A percentile compares a stretch with the other conserved stretches of the same genome.
These are phyloP conservation scores for Mycena amicta DNA, from an alignment of 768 basidiomycete species.

Conservation along the genomic window DNA sequence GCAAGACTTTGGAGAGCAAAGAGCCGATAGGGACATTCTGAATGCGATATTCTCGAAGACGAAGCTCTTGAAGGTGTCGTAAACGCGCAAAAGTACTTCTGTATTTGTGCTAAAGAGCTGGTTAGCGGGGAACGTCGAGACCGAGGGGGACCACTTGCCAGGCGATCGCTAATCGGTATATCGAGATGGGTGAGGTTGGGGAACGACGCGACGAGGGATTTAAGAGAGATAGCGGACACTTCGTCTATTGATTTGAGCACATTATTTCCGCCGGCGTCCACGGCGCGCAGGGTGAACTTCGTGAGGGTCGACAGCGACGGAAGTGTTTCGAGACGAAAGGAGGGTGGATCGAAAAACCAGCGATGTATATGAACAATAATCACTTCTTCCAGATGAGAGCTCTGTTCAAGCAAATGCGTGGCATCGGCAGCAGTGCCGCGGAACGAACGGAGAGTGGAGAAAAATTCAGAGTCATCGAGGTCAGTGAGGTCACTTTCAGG, in stretches of 20 bases:
- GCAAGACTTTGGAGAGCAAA: background rate
- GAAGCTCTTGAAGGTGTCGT: background rate
- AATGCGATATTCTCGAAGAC: background rate
- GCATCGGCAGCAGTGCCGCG: background rate
- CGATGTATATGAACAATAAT: background rate
- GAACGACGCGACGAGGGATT: conserved; percentile 7
- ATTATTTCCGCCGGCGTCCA: background rate
- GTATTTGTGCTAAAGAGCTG: background rate
- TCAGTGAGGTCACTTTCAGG: background rate
- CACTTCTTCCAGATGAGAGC: background rate
- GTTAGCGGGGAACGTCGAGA: background rate
- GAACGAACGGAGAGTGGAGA: background rate
- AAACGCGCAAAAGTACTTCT: background rate
- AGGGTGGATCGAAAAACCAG: background rate
- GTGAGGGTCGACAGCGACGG: background rate
- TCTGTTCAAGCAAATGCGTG: background rate
- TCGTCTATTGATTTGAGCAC: background rate
- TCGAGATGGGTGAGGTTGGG: conserved; percentile 11
- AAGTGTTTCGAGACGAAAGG: background rate
- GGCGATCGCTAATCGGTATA: background rate
- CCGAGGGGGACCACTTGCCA: background rate
- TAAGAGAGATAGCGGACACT: background rate
- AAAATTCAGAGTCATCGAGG: background rate
- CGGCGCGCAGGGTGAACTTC: background rate
- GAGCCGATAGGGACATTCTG: background rate